Conservation (phyloP, 768 basidiomycete genomes). For the Solioccasus polychromus region DNA sequence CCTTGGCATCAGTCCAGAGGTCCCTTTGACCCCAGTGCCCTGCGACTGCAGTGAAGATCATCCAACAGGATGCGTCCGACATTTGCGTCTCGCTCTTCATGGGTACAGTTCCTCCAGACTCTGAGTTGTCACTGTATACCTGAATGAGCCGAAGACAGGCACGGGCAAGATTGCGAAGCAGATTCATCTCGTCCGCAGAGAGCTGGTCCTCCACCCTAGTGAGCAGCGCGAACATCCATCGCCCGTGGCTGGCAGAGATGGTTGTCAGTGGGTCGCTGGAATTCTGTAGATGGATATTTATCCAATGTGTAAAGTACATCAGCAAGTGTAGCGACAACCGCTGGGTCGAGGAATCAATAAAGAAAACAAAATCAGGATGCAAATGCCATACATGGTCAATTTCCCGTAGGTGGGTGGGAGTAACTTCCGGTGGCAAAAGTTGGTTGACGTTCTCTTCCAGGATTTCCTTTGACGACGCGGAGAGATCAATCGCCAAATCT, state of each 20-base stretch:
- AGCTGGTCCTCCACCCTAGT: conserved; percentile 65
- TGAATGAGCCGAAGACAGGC: conserved; percentile 59
- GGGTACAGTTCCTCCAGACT: conserved; percentile 2
- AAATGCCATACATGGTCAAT: conserved; percentile 63
- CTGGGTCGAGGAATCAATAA: conserved; percentile 35
- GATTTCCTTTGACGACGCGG: background rate
- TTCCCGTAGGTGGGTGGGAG: conserved; percentile 50
- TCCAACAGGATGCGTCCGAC: conserved; percentile 62
- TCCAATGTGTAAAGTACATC: conserved; percentile 85
- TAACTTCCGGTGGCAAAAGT: conserved; percentile 51
- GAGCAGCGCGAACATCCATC: conserved; percentile 78
- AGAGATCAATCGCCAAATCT: background rate
- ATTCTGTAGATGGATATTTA: conserved; percentile 56
- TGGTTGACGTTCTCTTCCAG: conserved; percentile 1
- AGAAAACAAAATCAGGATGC: background rate
- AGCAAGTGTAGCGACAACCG: conserved; percentile 69
- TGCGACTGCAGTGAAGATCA: conserved; percentile 61
- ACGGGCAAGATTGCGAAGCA: conserved; percentile 72
- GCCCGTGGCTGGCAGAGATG: conserved; percentile 57
- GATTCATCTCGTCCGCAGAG: conserved; percentile 72
- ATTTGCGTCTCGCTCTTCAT: conserved; percentile 30
- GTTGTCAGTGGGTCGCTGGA: conserved; percentile 34
- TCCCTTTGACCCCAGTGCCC: conserved; percentile 78
- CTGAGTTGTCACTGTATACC: conserved; percentile 14
- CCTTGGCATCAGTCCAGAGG: conserved; percentile 75